Evolutionary conservation across 306 rosid genomes (phyloP).

Genomic region (Gillenia trifoliata): DNA sequence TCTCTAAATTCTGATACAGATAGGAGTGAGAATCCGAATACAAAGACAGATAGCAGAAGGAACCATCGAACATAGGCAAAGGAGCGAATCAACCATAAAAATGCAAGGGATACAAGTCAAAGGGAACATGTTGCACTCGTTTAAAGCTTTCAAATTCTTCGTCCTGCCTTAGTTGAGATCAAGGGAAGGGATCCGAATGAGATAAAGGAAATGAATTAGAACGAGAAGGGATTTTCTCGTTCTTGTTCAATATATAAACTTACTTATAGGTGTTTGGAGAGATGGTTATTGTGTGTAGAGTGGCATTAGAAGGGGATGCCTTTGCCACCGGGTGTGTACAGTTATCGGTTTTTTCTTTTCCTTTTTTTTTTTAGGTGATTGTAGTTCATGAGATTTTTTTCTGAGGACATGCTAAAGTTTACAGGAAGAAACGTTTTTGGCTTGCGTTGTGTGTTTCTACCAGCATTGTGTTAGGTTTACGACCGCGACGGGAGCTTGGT

Average conservation of each 20-base stretch:
- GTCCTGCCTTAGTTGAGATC: slow-evolving; percentile 31
- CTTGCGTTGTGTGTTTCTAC: background rate
- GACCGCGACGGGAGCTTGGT: too few relatives aligned
- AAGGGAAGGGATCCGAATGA: slow-evolving; percentile 14
- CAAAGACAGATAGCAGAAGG: slow-evolving; percentile 38
- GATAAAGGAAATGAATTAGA: background rate
- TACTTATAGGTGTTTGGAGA: slow-evolving; percentile 48
- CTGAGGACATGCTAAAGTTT: background rate
- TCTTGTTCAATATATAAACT: slow-evolving; percentile 21
- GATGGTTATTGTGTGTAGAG: slow-evolving; percentile 37
- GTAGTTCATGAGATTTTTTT: slow-evolving; percentile 6
- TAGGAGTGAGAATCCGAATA: slow-evolving; percentile 42
- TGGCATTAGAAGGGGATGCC: slow-evolving; percentile 32
- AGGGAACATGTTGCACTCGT: slow-evolving; percentile 36
- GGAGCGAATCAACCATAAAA: slow-evolving; percentile 14
- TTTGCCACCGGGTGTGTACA: slow-evolving; percentile 43
- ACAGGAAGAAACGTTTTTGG: background rate
- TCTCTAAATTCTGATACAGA: slow-evolving; percentile 46
- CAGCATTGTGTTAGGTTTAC: too few relatives aligned
- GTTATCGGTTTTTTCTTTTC: slow-evolving; percentile 21
- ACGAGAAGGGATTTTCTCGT: slow-evolving; percentile 28
- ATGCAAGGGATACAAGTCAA: slow-evolving; percentile 16
- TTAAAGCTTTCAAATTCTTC: slow-evolving; percentile 32
- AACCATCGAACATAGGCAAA: slow-evolving; percentile 34
- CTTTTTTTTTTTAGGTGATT: slow-evolving; percentile 12